phyloP scores from a whole-genome alignment of 495 filamentous ascomycete species.

The Aspergillus saccharolyticus region DNA sequence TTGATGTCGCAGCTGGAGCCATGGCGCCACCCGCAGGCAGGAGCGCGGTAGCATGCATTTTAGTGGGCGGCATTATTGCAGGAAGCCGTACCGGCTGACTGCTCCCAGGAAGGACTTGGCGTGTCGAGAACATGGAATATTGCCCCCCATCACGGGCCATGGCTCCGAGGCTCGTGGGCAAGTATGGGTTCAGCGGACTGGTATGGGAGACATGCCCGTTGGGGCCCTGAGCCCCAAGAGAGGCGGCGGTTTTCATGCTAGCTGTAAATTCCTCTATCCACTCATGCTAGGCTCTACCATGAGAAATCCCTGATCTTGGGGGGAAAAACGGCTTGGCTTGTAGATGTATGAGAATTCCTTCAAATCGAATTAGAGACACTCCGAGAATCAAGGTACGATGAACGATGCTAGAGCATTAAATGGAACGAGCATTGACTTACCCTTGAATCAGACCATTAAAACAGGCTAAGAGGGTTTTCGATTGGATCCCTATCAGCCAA shows the following conservation, averaged over 20 bases:
- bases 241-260: constrained; percentile 8
- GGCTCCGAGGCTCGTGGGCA: background rate
- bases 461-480: background rate
- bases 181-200: constrained; percentile 8
- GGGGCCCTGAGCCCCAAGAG: constrained; percentile 13
- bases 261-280: constrained; percentile 10
- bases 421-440: background rate
- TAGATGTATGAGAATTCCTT: constrained; percentile 11
- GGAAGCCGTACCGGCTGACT: background rate
- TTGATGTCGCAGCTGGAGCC: background rate
- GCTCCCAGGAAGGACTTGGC: background rate
- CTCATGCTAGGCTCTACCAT: constrained; percentile 23
- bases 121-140: constrained; percentile 4
- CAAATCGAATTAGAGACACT: constrained; percentile 8
- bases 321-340: constrained; percentile 14
- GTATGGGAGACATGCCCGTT: constrained; percentile 13
- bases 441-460: background rate
- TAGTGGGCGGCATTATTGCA: background rate
- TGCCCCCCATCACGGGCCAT: constrained; percentile 3
- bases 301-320: constrained; percentile 9
- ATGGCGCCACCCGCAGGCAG: background rate
- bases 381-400: background rate
- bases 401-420: background rate
- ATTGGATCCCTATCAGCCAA: background rate
- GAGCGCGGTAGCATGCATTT: background rate